Base-by-base conservation (phyloP, 2,329 filamentous ascomycete genomes). In the Colletotrichum magnum region DNA sequence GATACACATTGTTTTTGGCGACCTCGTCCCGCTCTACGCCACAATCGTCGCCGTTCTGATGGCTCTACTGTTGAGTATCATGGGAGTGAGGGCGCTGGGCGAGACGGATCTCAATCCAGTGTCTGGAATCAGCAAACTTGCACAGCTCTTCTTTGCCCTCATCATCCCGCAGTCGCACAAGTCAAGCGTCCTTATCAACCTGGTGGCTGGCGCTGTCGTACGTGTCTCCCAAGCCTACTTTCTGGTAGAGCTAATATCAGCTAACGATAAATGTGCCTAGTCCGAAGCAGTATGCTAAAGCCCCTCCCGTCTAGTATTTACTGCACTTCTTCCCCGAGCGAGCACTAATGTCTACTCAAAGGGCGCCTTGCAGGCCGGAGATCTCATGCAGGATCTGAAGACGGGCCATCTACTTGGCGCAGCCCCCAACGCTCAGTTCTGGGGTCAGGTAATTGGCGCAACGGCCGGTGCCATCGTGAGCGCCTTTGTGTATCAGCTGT, bases 41-140 rank as follows among this genome's bases (percentile, higher is more conserved):
- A 95, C 90, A 13, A 82, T 95, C 61, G 87, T 92, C 13, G 92
- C 97, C 3, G 95, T 97, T 6, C 78, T 97, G 32, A 91, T 98
- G 79, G 94, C 96, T 0, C 88, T 99, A 26, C 74, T 95, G 1
- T 86, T 90, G 18, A 93, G 92, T 64, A 91, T 96, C 62, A 92
- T 92, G 89, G 90, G 90, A 4, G 90, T 92, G 12, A 82, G 90
- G 39, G 90, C 90, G 1, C 80, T 92, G 0, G 90, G 90, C 10
- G 89, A 98, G 83, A 98, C 96, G 5, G 96, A 99, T 75, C 86
- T 99, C 10, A 98, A 98, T 77, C 96, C 96, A 0, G 96, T 98
- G 2, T 97, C 94, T 1, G 96, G 96, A 41, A 99, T 98, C 79
- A 95, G 93, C 77, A 99, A 99, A 83, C 87, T 99, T 3, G 97